phyloP scores from a whole-genome alignment of 305 asterid species.

The Withania somnifera region DNA sequence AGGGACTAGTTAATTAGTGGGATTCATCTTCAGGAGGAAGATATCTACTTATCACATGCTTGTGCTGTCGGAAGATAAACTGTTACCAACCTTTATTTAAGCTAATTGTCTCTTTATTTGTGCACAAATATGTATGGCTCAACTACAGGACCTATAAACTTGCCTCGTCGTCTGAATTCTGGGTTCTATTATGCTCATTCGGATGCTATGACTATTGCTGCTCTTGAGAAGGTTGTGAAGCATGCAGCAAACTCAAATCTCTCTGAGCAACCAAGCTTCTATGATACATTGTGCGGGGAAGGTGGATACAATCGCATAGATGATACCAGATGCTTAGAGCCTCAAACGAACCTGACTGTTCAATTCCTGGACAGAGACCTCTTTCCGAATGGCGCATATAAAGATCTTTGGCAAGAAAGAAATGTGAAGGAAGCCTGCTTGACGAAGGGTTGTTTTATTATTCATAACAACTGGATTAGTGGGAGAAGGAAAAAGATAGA shows the following conservation, averaged over 20 bases:
- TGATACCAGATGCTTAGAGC: slow-evolving; percentile 60
- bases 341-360: slow-evolving; percentile 46
- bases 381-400: slow-evolving; percentile 84
- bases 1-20: background rate
- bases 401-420: slow-evolving; percentile 50
- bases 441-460: slow-evolving; percentile 39
- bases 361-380: slow-evolving; percentile 65
- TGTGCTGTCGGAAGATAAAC: background rate
- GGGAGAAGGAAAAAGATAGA: slow-evolving; percentile 59
- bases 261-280: slow-evolving; percentile 94
- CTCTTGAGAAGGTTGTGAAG: slow-evolving; percentile 68
- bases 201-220: slow-evolving; percentile 53
- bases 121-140: background rate
- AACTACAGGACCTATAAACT: slow-evolving; percentile 71
- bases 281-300: slow-evolving; percentile 74
- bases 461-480: slow-evolving; percentile 78
- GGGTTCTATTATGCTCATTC: slow-evolving; percentile 85
- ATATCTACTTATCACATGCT: background rate
- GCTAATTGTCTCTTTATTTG: background rate
- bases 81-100: background rate
- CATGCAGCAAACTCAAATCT: slow-evolving; percentile 68
- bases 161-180: slow-evolving; percentile 92
- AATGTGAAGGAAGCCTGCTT: slow-evolving; percentile 42
- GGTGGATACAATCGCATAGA: slow-evolving; percentile 60
- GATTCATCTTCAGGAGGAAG: slow-evolving; percentile 1